These are phyloP conservation scores for Aspergillus eucalypticola DNA, from an alignment of 2,329 filamentous ascomycete genomes.

Conservation along the genomic window DNA sequence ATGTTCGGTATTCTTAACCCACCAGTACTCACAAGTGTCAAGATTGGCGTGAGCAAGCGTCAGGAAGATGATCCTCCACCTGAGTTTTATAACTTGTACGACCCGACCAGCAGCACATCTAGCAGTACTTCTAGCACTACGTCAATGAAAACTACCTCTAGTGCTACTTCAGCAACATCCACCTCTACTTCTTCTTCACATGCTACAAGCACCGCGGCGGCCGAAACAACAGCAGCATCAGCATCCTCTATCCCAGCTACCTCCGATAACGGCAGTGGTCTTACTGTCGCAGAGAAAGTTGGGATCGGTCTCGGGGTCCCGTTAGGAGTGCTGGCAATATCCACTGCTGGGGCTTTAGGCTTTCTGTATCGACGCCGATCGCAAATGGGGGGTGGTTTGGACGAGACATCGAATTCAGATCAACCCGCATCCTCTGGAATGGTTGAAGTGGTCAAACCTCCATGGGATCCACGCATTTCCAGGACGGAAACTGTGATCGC, in stretches of 20 bases:
- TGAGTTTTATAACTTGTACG: constrained; percentile 4
- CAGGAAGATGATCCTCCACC: constrained; percentile 6
- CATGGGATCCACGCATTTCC: background rate
- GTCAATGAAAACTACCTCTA: background rate
- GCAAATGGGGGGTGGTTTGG: no score
- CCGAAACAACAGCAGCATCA: background rate
- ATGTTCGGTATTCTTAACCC: background rate
- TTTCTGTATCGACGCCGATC: background rate
- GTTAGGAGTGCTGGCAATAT: background rate
- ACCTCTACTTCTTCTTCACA: background rate
- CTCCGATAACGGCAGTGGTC: background rate
- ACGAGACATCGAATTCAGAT: background rate
- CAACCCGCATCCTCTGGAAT: background rate
- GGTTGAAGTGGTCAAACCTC: background rate
- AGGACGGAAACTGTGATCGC: constrained; percentile 1
- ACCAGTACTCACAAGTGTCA: background rate
- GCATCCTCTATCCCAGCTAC: background rate
- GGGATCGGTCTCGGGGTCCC: constrained; percentile 10
- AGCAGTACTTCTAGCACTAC: background rate
- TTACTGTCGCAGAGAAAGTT: constrained; percentile 1
- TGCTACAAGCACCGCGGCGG: background rate
- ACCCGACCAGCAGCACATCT: background rate
- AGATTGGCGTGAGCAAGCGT: constrained; percentile 6
- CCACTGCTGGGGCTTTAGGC: background rate
- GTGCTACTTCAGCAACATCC: background rate